phyloP scores from a whole-genome alignment of 2,329 filamentous ascomycete species.

The Aspergillus fumigatiaffinis region DNA sequence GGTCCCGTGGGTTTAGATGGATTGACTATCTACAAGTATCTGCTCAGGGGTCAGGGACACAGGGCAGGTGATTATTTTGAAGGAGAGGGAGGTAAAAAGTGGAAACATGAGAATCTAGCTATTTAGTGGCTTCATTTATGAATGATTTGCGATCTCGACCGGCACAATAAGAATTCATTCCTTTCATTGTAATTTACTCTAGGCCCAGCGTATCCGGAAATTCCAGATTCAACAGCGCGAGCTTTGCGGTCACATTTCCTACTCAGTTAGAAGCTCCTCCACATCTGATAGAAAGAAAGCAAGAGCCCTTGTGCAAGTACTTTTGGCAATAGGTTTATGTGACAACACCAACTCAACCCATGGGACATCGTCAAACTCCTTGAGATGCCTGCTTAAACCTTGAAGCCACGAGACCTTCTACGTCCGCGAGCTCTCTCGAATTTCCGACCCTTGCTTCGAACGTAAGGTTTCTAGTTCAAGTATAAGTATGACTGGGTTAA shows the following conservation, averaged over 20 bases:
- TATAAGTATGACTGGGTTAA: conserved; percentile 13
- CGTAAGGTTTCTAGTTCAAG: conserved; percentile 74
- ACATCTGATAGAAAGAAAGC: neutral
- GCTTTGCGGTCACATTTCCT: neutral
- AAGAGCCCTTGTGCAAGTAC: neutral
- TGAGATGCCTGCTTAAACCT: conserved; percentile 68
- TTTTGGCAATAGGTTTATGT: conserved; percentile 13
- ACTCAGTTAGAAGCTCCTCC: neutral
- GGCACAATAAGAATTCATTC: conserved; percentile 2
- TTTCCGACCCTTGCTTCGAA: conserved; percentile 99
- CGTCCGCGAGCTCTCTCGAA: conserved; percentile 99
- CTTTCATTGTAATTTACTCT: neutral
- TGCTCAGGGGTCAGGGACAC: conserved; percentile 79
- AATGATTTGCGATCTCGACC: neutral
- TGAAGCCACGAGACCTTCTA: conserved; percentile 98
- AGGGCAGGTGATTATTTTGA: conserved; percentile 67
- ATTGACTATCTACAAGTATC: conserved; percentile 96
- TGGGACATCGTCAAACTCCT: neutral
- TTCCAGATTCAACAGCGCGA: neutral
- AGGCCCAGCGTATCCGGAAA: neutral
- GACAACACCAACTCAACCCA: conserved; percentile 16
- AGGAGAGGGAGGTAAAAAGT: conserved; percentile 51
- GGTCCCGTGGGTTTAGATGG: conserved; percentile 93
- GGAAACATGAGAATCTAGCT: conserved; percentile 52
- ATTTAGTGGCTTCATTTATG: neutral